Base-by-base conservation (phyloP, 1,139 yeast genomes). In the Candida freyschussii region DNA sequence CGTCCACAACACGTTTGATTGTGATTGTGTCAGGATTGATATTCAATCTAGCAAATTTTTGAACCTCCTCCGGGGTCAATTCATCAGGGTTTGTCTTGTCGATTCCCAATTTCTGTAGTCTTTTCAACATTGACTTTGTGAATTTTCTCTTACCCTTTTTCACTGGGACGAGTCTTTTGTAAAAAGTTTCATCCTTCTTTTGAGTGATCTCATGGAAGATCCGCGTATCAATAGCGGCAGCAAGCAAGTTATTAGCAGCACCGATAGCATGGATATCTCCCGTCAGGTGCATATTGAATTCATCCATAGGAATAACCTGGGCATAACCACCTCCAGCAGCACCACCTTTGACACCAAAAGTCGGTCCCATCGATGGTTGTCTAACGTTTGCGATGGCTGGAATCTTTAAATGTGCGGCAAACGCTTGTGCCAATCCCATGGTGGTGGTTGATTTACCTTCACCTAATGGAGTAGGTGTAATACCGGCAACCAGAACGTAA, bases 271-370 rank as follows among this genome's bases (percentile, higher is more conserved):
- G 98, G 50, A 91, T 89, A 60, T 91, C 98, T 60, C 98, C 98
- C 32, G 98, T 91, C 48, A 91, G 78, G 60, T 91, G 98, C 84
- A 91, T 78, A 69, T 91, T 91, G 71, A 91, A 91, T 63, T 91
- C 98, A 60, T 91, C 98, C 98, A 91, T 91, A 44, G 98, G 98
- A 55, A 91, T 87, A 32, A 91, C 97, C 66, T 91, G 97, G 8
- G 97, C 82, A 64, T 89, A 91, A 41, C 98, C 98, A 59, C 98
- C 98, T 57, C 98, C 98, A 13, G 98, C 97, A 44, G 98, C 98
- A 63, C 98, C 98, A 59, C 97, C 97, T 65, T 89, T 91, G 57
- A 91, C 87, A 63, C 98, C 98, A 55, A 91, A 91, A 14, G 98
- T 91, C 40, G 98, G 98, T 33, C 98, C 98, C 96, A 91, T 89